Evolutionary conservation across 129 eudicot species (phyloP), one percentile per base, ranked within the genome.

Genomic region (Helianthus annuus): DNA sequence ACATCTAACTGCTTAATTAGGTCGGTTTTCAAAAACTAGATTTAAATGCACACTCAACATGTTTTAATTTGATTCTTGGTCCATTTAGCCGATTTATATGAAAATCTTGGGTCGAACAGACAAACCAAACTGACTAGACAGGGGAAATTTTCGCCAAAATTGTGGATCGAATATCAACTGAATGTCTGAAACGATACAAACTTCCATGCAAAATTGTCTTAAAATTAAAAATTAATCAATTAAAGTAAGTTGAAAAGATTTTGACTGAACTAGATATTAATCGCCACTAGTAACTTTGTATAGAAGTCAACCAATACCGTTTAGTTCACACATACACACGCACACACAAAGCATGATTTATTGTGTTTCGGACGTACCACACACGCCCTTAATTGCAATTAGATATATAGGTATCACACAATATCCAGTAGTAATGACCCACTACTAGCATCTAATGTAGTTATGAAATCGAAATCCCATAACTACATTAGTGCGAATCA

Each of bases 401-500:
- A 52, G 15, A 24, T 34, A 22, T 27, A 2, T 27, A 1, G 32
- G 0, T 42, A 53, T 39, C 39, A 73, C 49, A 63, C 59, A 73
- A 58, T 24, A 22, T 27, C n/a, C n/a, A 32, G 32, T 27, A 27
- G 32, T 27, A 27, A 27, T 27, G 32, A 27, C 32, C 32, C 2
- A 16, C 61, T 6, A 38, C 10, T 40, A 63, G 51, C 39, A 4
- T n/a, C 56, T 10, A 58, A 27, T 58, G 64, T 58, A 58, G 5
- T 27, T 38, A 52, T 39, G 71, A 4, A 58, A 77, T 49, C 24
- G 71, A 4, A 58, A 77, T 49, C 38, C 48, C 76, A 48, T 58
- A 27, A 27, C 32, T 27, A 27, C 32, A 27, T 27, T 27, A 27
- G 32, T 27, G 32, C 3, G 36, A 32, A 32, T 32, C 36, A 17